Evolutionary conservation across 1,139 yeast species (phyloP).

Genomic region (Geotrichum histeridarum): DNA sequence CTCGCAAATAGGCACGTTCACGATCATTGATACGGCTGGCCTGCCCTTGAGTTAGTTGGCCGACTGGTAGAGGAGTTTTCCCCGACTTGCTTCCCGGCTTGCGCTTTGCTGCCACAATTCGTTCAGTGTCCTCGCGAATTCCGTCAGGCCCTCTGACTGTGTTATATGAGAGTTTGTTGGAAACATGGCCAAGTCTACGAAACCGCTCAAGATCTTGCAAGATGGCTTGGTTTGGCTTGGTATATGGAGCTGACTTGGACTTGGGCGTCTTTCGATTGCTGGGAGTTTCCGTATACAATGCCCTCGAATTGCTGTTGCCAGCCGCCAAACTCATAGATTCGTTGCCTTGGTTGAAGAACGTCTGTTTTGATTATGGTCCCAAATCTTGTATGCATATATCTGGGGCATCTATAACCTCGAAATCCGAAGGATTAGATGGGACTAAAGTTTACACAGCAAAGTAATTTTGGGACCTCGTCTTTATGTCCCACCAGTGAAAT

Average conservation of each 20-base stretch:
- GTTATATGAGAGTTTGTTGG: background rate
- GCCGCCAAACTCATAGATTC: too few species aligned
- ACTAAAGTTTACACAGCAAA: too few species aligned
- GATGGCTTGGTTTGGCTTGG: too few species aligned
- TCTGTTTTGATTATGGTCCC: too few species aligned
- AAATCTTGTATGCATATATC: too few species aligned
- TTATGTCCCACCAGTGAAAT: background rate
- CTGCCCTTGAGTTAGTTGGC: background rate
- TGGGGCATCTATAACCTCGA: too few species aligned
- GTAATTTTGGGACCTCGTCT: background rate
- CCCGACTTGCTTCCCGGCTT: background rate
- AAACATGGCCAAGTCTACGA: background rate
- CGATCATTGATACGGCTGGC: background rate
- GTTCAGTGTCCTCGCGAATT: constrained; percentile 3
- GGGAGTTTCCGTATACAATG: too few species aligned
- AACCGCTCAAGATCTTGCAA: background rate
- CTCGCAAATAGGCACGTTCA: background rate
- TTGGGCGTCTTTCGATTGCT: too few species aligned
- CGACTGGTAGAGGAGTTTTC: background rate
- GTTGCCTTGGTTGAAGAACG: too few species aligned
- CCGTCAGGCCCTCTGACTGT: background rate
- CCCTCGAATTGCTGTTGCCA: too few species aligned
- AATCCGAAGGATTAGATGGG: too few species aligned
- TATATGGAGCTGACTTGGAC: too few species aligned
- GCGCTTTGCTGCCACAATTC: background rate